Percentiles rank a stretch among this genome's conserved stretches.
These are phyloP conservation scores for Fusarium continuum DNA, from an alignment of 2,329 filamentous ascomycete genomes.

Conservation along the genomic window DNA sequence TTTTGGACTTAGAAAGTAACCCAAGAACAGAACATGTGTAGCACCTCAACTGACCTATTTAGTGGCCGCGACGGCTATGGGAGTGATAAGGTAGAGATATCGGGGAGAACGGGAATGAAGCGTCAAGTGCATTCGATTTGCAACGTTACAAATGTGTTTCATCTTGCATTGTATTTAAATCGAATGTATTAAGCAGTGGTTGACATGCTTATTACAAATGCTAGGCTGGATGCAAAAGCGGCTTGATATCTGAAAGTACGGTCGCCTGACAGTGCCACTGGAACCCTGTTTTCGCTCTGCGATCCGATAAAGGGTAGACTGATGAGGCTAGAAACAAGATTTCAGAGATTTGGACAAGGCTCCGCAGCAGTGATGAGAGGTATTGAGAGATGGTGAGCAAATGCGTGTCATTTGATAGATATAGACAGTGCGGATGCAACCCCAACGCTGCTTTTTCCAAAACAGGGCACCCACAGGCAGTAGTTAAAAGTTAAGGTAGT, in stretches of 20 bases:
- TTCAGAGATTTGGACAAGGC: not conserved
- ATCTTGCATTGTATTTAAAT: not conserved
- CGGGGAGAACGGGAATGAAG: not conserved
- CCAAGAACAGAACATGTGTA: not conserved
- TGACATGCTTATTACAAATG: not conserved
- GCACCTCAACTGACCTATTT: conserved; percentile 5
- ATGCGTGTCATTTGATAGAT: conserved; percentile 6
- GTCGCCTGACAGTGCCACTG: conserved; percentile 5
- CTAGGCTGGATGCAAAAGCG: not conserved
- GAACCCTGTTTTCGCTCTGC: not conserved
- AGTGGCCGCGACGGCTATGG: not conserved
- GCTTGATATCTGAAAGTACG: not conserved
- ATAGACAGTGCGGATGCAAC: not conserved
- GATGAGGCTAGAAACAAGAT: not conserved
- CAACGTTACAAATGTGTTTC: conserved; percentile 19
- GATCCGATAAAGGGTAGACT: not conserved
- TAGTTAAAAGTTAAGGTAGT: conserved; percentile 5
- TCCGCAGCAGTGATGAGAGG: not conserved
- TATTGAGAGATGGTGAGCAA: not conserved
- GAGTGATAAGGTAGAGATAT: not conserved
- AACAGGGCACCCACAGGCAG: not conserved
- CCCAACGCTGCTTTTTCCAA: not conserved
- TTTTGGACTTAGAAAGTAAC: not conserved
- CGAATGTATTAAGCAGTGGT: not conserved
- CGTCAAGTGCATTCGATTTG: not conserved